Base-by-base conservation (phyloP, 495 filamentous ascomycete genomes). In the Cladorrhinum samala region DNA sequence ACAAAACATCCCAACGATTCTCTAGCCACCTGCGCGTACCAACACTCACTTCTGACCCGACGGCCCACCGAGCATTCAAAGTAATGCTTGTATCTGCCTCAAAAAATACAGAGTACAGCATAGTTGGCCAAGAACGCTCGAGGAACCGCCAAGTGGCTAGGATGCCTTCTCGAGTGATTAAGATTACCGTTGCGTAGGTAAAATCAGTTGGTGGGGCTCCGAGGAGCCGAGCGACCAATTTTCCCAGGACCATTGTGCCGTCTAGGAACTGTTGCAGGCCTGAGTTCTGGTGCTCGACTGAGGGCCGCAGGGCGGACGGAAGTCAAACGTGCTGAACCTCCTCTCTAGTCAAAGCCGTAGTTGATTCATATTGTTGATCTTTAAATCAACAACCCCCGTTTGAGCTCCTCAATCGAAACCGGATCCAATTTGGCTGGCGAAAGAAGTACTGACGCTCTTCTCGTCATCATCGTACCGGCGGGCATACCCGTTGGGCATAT, bases 381-480 rank as follows among this genome's bases (percentile, higher is more conserved):
- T 53, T 33, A 57, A 37, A 30, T 18, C 51, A 53, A 44, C n/a
- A 48, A 52, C 51, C 51, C 41, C 45, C 42, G 14, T 21, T 20
- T 21, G 2, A 41, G 41, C 45, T 53, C 40, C 76, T 96, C 91
- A 95, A 73, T 96, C 91, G 68, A 92, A 95, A 59, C 85, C 87
- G 17, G 63, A 52, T 47, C 87, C 92, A 52, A 96, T 80, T 68
- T 97, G 94, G 69, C 90, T 95, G 38, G 91, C 92, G 73, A 96
- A 97, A 6, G 90, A 90, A 24, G 92, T 96, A 56, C 88, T 95
- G 60, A 97, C 81, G 67, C 92, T 96, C 68, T 92, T 87, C 53
- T 91, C 87, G 65, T 97, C 93, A 55, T 99, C 93, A 57, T 97
- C 93, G 40, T 82, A 86, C 55, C 87, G 89, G 42, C 87, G 87